phyloP scores from a whole-genome alignment of 2,329 filamentous ascomycete genomes.

The Fusarium dimerum region DNA sequence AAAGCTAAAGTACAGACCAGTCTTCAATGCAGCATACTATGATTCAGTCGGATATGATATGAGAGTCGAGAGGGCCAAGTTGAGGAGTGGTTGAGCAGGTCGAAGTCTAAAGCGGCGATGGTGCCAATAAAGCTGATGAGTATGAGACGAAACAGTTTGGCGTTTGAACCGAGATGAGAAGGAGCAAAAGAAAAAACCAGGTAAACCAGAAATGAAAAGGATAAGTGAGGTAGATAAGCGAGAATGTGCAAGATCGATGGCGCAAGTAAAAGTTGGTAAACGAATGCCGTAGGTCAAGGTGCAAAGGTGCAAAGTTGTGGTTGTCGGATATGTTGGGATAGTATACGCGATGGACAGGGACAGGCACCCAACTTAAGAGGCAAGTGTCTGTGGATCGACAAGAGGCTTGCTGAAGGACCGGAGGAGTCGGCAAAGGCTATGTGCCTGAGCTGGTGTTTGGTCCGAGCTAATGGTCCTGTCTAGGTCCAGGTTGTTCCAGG shows the following conservation, averaged over 20 bases:
- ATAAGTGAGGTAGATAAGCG: background rate
- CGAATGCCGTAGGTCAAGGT: slow-evolving; percentile 4
- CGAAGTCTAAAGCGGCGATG: background rate
- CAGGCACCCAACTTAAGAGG: slow-evolving; percentile 17
- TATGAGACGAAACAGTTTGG: background rate
- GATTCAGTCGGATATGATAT: background rate
- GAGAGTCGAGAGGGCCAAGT: background rate
- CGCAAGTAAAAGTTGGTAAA: background rate
- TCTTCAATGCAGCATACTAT: slow-evolving; percentile 17
- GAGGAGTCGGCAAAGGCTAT: slow-evolving; percentile 9
- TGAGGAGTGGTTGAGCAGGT: background rate
- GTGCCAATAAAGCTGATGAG: background rate
- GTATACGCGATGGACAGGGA: slow-evolving; percentile 10
- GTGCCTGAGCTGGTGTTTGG: slow-evolving; percentile 8
- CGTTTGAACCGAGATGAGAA: background rate
- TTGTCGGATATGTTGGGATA: slow-evolving; percentile 8
- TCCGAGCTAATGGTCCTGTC: slow-evolving; percentile 11
- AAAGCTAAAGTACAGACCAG: slow-evolving; percentile 3
- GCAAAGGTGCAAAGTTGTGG: background rate
- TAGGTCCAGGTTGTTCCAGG: slow-evolving; percentile 9
- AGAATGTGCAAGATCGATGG: background rate
- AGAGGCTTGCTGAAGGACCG: slow-evolving; percentile 16
- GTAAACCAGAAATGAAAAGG: background rate
- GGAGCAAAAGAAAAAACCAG: background rate
- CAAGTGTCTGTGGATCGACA: slow-evolving; percentile 22